These are phyloP conservation scores for Hyphopichia buzzinii DNA, from an alignment of 1,139 yeast species.

Conservation along the genomic window DNA sequence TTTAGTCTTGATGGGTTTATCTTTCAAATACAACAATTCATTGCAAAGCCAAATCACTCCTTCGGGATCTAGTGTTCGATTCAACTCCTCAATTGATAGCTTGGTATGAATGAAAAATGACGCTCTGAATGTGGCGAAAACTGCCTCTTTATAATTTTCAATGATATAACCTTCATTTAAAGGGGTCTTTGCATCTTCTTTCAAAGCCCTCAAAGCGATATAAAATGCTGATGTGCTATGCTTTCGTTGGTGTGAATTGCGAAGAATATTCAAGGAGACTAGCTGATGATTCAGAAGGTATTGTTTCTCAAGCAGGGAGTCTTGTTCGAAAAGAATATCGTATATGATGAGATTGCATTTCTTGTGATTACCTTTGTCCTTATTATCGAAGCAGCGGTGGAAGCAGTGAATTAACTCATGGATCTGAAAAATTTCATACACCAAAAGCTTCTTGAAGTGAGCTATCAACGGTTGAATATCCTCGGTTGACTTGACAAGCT, in stretches of 20 bases:
- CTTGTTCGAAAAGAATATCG: slow-evolving; percentile 16
- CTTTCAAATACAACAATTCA: slow-evolving; percentile 10
- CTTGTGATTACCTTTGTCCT: slow-evolving; percentile 2
- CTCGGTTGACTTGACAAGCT: slow-evolving; percentile 4
- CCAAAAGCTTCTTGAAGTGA: slow-evolving; percentile 15
- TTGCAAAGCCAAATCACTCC: slow-evolving; percentile 23
- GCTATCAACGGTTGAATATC: slow-evolving; percentile 4
- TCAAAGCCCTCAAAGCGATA: slow-evolving; percentile 12
- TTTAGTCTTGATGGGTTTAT: slow-evolving; percentile 10
- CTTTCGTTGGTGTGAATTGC: slow-evolving; percentile 10
- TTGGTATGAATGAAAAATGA: slow-evolving; percentile 21
- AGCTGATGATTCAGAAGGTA: slow-evolving; percentile 12
- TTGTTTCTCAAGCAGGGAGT: slow-evolving; percentile 6
- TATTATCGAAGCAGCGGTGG: slow-evolving; percentile 2
- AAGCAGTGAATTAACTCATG: slow-evolving; percentile 13
- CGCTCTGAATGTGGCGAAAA: slow-evolving; percentile 14
- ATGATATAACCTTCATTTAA: slow-evolving; percentile 11
- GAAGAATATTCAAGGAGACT: slow-evolving; percentile 14
- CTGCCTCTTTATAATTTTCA: slow-evolving; percentile 7
- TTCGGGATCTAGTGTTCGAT: slow-evolving; percentile 16
- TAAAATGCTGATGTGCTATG: slow-evolving; percentile 6
- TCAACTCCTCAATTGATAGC: slow-evolving; percentile 21
- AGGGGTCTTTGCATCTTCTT: slow-evolving; percentile 4
- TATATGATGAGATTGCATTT: slow-evolving; percentile 10
- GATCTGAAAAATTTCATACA: slow-evolving; percentile 18